Evolutionary conservation across 441 rosid genomes (phyloP).

Genomic region (Populus hybrid): DNA sequence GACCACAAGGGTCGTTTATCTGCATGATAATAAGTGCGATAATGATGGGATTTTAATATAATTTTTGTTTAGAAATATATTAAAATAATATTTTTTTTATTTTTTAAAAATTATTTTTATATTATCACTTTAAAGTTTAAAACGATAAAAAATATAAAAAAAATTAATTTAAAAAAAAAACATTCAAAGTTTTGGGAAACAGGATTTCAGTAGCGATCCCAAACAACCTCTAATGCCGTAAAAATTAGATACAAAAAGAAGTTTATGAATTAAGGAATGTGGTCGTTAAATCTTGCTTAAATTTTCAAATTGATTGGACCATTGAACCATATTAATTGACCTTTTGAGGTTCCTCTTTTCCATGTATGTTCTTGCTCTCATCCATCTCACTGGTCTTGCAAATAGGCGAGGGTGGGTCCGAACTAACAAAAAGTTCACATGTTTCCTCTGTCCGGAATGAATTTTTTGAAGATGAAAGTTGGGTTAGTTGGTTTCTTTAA

Average conservation of each 20-base stretch:
- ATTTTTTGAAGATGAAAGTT: slow-evolving; percentile 1
- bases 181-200: too few species aligned
- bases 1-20: not conserved
- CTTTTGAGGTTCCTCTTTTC: not conserved
- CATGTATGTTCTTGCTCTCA: not conserved
- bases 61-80: too few species aligned
- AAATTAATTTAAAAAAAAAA: too few species aligned
- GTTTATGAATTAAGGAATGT: not conserved
- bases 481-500: slow-evolving; percentile 26
- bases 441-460: not conserved
- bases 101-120: too few species aligned
- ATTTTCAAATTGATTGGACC: not conserved
- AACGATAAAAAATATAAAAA: too few species aligned
- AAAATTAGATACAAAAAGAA: not conserved
- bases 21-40: not conserved
- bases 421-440: slow-evolving; percentile 13
- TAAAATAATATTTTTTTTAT: too few species aligned
- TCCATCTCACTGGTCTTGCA: not conserved
- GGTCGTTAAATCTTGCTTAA: not conserved
- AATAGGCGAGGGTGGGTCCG: slow-evolving; percentile 31
- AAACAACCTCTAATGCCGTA: too few species aligned
- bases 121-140: too few species aligned
- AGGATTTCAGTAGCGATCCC: too few species aligned
- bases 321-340: not conserved
- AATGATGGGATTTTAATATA: too few species aligned